Evolutionary conservation across 208 protist genomes (phyloP).

Genomic region (Leishmania lainsoni): DNA sequence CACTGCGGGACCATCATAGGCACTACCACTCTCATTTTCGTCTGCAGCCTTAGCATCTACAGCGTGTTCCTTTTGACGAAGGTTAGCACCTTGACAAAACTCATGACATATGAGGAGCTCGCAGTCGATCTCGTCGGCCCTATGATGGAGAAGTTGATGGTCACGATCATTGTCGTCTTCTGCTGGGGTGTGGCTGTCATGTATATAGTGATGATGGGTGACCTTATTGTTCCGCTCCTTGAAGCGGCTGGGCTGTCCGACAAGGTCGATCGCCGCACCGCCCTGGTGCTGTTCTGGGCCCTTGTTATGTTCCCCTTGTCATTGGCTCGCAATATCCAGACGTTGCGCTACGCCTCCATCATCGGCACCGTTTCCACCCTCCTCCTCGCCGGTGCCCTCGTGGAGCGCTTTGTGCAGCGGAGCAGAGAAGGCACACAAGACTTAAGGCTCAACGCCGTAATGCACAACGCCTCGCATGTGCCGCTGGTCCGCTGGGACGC

Average conservation of each 20-base stretch:
- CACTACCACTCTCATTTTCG: conserved; percentile 45
- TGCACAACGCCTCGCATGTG: conserved; percentile 3
- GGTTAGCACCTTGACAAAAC: conserved; percentile 60
- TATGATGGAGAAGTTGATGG: conserved; percentile 56
- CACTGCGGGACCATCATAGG: conserved; percentile 56
- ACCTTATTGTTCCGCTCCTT: conserved; percentile 71
- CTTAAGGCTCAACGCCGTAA: background rate
- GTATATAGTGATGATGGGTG: conserved; percentile 85
- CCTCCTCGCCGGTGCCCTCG: conserved; percentile 53
- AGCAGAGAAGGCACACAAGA: background rate
- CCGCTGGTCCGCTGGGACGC: conserved; percentile 37
- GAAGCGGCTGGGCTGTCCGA: conserved; percentile 25
- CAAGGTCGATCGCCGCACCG: conserved; percentile 41
- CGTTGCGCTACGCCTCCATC: conserved; percentile 77
- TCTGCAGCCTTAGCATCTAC: conserved; percentile 65
- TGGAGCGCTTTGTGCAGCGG: conserved; percentile 30
- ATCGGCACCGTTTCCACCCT: conserved; percentile 64
- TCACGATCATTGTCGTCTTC: conserved; percentile 68
- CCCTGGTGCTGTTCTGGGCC: conserved; percentile 77
- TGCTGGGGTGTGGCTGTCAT: conserved; percentile 86
- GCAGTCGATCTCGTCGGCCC: conserved; percentile 52
- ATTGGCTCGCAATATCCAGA: conserved; percentile 60
- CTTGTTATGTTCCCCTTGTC: conserved; percentile 85
- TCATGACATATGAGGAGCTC: conserved; percentile 75
- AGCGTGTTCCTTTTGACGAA: conserved; percentile 72